phyloP scores from a whole-genome alignment of 345 rosid species.

The Mallotus nudiflorus region DNA sequence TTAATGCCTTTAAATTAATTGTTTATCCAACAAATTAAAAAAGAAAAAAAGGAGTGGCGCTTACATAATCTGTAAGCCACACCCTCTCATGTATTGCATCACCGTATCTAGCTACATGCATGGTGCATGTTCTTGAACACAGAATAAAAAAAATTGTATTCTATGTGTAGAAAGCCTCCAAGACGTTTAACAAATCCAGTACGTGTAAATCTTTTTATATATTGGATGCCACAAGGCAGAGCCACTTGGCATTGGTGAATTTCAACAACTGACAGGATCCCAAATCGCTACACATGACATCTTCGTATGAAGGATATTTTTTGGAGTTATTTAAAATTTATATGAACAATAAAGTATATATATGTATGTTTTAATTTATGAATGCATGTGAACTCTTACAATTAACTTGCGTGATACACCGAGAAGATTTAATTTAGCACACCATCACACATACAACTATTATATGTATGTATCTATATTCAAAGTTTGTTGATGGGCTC shows the following conservation, averaged over 20 bases:
- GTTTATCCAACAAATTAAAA: too few species aligned
- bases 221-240: too few species aligned
- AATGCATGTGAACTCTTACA: conserved; percentile 8
- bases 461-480: conserved; percentile 12
- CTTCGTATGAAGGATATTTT: neutral
- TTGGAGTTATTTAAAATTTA: too few species aligned
- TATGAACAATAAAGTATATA: neutral
- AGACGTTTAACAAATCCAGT: too few species aligned
- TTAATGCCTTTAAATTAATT: too few species aligned
- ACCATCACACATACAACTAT: neutral
- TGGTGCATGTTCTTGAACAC: neutral
- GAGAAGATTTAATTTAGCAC: neutral
- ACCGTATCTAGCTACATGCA: neutral
- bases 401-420: neutral
- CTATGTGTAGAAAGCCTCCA: neutral
- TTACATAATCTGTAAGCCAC: too few species aligned
- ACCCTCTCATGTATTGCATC: conserved; percentile 4
- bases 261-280: neutral
- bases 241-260: too few species aligned
- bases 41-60: too few species aligned
- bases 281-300: too few species aligned
- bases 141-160: too few species aligned
- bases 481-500: conserved; percentile 55
- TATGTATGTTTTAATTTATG: neutral
- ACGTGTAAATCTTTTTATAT: too few species aligned